These are phyloP conservation scores for Thermothielavioides terrestris DNA, from an alignment of 495 filamentous ascomycete species.

Conservation along the genomic window DNA sequence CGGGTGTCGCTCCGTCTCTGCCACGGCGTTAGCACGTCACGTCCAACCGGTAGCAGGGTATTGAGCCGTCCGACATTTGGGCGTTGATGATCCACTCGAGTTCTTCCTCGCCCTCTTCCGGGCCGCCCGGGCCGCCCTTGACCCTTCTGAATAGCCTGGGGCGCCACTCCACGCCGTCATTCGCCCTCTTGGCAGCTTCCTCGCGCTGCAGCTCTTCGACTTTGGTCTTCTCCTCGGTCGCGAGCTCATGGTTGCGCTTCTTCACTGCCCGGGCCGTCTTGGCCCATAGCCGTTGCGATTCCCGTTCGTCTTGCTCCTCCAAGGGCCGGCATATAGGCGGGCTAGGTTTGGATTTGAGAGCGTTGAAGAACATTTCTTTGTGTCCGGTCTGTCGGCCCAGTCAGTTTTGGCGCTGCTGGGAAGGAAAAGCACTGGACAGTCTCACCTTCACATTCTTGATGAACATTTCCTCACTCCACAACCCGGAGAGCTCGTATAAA, in stretches of 20 bases:
- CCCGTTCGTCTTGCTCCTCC: constrained; percentile 79
- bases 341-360: constrained; percentile 63
- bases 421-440: constrained; percentile 9
- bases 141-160: constrained; percentile 75
- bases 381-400: constrained; percentile 62
- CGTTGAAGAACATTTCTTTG: constrained; percentile 85
- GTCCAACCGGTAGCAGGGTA: background rate
- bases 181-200: constrained; percentile 71
- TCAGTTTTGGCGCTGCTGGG: background rate
- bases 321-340: constrained; percentile 67
- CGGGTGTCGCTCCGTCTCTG: constrained; percentile 56
- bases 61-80: constrained; percentile 54
- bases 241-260: constrained; percentile 73
- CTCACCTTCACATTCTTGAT: constrained; percentile 74
- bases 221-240: constrained; percentile 90
- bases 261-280: constrained; percentile 72
- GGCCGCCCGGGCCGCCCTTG: constrained; percentile 59
- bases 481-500: constrained; percentile 80
- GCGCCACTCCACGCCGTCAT: constrained; percentile 82
- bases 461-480: constrained; percentile 92
- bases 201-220: constrained; percentile 88
- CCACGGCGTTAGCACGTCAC: constrained; percentile 20
- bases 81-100: constrained; percentile 95
- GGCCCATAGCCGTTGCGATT: constrained; percentile 82
- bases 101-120: constrained; percentile 74